Conservation (phyloP, 805 yeast species). For the Metschnikowia borealis region DNA sequence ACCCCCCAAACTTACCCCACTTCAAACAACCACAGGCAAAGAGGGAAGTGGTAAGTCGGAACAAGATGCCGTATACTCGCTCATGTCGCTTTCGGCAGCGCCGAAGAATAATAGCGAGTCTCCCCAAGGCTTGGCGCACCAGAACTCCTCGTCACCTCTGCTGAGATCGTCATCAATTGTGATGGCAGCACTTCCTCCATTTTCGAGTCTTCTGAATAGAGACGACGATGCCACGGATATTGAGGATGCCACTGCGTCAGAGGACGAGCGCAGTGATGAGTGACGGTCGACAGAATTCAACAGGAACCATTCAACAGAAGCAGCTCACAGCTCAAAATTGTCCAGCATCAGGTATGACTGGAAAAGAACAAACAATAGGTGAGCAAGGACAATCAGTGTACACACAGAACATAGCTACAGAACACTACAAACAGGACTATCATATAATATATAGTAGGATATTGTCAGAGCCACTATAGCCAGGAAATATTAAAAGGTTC, state of each 20-base stretch:
- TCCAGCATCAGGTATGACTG: slow-evolving; percentile 2
- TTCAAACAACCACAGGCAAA: slow-evolving; percentile 10
- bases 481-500: no score
- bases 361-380: not conserved
- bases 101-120: slow-evolving; percentile 30
- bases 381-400: no score
- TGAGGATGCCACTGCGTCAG: slow-evolving; percentile 28
- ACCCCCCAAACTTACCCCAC: slow-evolving; percentile 14
- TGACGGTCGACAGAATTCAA: not conserved
- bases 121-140: slow-evolving; percentile 16
- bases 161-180: slow-evolving; percentile 25
- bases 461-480: no score
- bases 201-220: slow-evolving; percentile 22
- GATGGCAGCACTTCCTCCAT: slow-evolving; percentile 27
- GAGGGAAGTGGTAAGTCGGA: slow-evolving; percentile 32
- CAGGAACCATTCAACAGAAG: no score
- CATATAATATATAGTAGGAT: no score
- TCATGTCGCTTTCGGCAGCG: slow-evolving; percentile 55
- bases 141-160: slow-evolving; percentile 18
- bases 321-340: no score
- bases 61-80: slow-evolving; percentile 53
- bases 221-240: slow-evolving; percentile 35
- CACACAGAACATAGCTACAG: no score
- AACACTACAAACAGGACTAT: no score
- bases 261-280: slow-evolving; percentile 16